These are phyloP conservation scores for Chlorella sp. DNA, from an alignment of 139 green algal genomes.

Conservation along the genomic window DNA sequence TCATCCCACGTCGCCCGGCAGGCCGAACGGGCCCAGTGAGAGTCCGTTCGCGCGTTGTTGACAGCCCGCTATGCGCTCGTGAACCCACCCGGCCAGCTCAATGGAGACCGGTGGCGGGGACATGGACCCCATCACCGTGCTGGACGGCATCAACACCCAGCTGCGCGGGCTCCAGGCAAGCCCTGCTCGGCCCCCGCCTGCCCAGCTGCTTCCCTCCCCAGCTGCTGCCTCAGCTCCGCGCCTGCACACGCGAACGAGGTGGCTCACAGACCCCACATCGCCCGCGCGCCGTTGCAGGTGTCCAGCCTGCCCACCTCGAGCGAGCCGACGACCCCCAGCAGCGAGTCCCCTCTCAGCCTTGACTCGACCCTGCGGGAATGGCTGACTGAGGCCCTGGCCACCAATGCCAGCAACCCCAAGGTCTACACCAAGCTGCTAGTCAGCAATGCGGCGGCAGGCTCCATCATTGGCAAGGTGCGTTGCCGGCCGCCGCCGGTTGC, in stretches of 20 bases:
- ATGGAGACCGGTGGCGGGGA: too few species aligned
- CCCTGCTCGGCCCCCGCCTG: too few species aligned
- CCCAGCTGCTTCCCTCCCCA: not conserved
- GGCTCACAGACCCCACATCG: not conserved
- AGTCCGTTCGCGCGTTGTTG: too few species aligned
- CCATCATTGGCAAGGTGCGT: conserved; percentile 72
- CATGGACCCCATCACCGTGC: conserved; percentile 14
- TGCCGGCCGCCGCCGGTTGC: not conserved
- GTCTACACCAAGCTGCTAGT: conserved; percentile 78
- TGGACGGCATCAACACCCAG: not conserved
- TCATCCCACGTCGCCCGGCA: too few species aligned
- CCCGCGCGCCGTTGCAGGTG: conserved; percentile 1
- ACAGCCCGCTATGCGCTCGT: too few species aligned
- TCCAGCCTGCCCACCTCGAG: conserved; percentile 17
- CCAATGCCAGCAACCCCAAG: conserved; percentile 7
- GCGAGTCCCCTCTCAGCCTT: conserved; percentile 11
- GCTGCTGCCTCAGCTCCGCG: not conserved
- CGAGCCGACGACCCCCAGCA: conserved; percentile 32
- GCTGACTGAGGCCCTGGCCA: conserved; percentile 18
- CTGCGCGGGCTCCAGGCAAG: not conserved
- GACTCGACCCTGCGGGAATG: conserved; percentile 16
- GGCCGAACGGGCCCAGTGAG: too few species aligned
- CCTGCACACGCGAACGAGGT: not conserved
- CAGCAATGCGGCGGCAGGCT: conserved; percentile 74
- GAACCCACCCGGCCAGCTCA: too few species aligned